Conservation (phyloP, 2,329 filamentous ascomycete species). For the Fusarium transvaalense region DNA sequence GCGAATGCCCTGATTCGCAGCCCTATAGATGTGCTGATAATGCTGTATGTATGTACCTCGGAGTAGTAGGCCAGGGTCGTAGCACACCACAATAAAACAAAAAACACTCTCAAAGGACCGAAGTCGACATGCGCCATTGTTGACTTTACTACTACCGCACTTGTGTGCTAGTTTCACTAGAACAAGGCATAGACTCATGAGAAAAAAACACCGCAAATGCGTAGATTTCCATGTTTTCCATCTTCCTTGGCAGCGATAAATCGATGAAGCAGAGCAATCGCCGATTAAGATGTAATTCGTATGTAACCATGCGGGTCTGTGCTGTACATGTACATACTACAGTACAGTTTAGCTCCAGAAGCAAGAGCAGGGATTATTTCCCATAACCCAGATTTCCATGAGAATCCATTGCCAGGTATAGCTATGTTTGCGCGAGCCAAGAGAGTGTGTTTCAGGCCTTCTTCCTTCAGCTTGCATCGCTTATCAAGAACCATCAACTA, state of each 20-base stretch:
- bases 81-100: constrained; percentile 23
- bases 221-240: constrained; percentile 30
- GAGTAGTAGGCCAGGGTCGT: constrained; percentile 34
- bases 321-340: constrained; percentile 11
- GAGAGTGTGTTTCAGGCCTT: constrained; percentile 6
- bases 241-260: constrained; percentile 30
- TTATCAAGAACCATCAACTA: constrained; percentile 7
- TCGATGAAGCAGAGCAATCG: constrained; percentile 32
- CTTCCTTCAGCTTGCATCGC: constrained; percentile 41
- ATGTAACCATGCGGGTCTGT: constrained; percentile 20
- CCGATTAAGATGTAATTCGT: constrained; percentile 30
- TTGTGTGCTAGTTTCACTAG: constrained; percentile 21
- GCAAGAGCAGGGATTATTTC: constrained; percentile 4
- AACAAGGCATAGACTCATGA: background rate
- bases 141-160: background rate
- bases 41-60: background rate
- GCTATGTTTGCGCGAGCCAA: background rate
- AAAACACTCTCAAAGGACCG: constrained; percentile 16
- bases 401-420: background rate
- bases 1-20: constrained; percentile 28
- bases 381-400: constrained; percentile 1
- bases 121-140: constrained; percentile 22
- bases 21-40: constrained; percentile 37
- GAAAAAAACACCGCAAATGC: constrained; percentile 31
- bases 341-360: constrained; percentile 20